phyloP scores from a whole-genome alignment of 2,329 filamentous ascomycete genomes.

The Coniochaeta sp. region DNA sequence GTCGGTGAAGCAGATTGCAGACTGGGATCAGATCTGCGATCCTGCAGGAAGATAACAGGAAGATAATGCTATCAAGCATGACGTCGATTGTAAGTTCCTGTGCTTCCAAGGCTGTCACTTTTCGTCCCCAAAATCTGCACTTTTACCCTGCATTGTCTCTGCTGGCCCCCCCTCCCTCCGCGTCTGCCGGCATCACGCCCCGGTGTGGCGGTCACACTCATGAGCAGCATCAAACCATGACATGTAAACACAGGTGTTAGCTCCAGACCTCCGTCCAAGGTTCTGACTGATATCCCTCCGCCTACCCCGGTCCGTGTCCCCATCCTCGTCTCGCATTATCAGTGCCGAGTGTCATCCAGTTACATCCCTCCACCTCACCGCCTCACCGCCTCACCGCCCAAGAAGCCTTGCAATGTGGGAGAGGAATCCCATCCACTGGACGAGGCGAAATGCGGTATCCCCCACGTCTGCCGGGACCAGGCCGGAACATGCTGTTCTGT shows the following conservation, averaged over 20 bases:
- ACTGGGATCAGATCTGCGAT: not conserved
- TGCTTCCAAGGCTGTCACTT: not conserved
- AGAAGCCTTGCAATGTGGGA: not conserved
- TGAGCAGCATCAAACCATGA: not conserved
- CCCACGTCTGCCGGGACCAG: constrained; percentile 1
- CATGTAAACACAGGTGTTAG: not conserved
- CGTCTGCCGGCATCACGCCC: not conserved
- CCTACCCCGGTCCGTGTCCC: not conserved
- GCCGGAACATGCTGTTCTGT: not conserved
- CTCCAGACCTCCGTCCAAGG: not conserved
- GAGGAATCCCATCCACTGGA: not conserved
- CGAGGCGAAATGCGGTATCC: not conserved
- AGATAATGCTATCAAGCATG: constrained; percentile 15
- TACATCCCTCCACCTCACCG: not conserved
- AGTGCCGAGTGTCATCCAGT: not conserved
- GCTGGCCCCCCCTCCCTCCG: not conserved
- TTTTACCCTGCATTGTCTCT: not conserved
- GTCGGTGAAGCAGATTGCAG: not conserved
- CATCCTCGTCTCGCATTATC: not conserved
- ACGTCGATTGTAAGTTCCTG: constrained; percentile 19
- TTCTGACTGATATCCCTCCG: not conserved
- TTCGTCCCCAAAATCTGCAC: not conserved
- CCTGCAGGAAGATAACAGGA: constrained; percentile 8
- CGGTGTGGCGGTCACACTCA: not conserved
- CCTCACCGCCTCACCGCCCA: constrained; percentile 6